phyloP scores from a whole-genome alignment of 495 filamentous ascomycete genomes.

The Neurospora sp. region DNA sequence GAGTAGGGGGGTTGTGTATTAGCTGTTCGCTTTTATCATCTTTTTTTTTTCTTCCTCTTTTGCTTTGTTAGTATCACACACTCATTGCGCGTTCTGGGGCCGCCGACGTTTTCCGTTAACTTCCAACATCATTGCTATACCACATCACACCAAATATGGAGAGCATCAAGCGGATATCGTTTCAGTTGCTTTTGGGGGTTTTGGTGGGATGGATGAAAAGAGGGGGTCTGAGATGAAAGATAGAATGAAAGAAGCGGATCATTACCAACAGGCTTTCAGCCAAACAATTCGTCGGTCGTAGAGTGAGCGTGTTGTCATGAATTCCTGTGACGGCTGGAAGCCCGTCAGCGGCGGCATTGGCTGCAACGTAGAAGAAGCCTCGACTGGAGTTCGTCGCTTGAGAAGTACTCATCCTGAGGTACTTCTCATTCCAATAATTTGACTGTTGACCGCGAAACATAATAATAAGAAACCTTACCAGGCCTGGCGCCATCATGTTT shows the following conservation, averaged over 20 bases:
- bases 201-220: not conserved
- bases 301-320: not conserved
- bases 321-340: not conserved
- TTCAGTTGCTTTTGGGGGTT: not conserved
- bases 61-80: not conserved
- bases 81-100: not conserved
- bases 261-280: not conserved
- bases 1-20: not conserved
- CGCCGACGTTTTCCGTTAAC: not conserved
- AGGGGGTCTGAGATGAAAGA: not conserved
- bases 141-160: not conserved
- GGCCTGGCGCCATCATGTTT: too few relatives aligned
- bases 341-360: too few relatives aligned
- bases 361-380: too few relatives aligned
- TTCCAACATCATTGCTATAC: not conserved
- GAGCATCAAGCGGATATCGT: not conserved
- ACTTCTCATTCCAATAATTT: too few relatives aligned
- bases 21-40: not conserved
- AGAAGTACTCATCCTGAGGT: too few relatives aligned
- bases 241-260: not conserved
- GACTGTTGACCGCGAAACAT: too few relatives aligned
- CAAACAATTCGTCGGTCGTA: not conserved
- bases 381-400: too few relatives aligned
- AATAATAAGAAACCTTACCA: too few relatives aligned
- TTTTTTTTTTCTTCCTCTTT: not conserved